These are phyloP conservation scores for Monocercomonoides exilis DNA, from an alignment of 78 protist species.

Conservation along the genomic window DNA sequence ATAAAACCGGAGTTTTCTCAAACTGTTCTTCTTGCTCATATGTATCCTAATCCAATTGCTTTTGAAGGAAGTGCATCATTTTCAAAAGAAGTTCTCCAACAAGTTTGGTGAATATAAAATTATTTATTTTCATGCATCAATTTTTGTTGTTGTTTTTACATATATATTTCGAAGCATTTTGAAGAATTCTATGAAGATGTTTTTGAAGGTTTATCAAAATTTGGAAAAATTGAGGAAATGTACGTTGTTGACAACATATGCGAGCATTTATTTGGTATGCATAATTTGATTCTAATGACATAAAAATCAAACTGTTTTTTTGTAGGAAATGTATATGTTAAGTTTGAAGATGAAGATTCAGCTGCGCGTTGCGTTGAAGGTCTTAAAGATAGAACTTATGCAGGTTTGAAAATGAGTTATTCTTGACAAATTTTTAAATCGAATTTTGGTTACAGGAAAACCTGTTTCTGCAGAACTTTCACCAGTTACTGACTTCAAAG, in stretches of 20 bases:
- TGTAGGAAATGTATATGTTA: slow-evolving; percentile 16
- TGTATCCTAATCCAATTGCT: slow-evolving; percentile 1
- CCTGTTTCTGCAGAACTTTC: slow-evolving; percentile 7
- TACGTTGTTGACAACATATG: neutral
- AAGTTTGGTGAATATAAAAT: neutral
- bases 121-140: too few relatives aligned
- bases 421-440: too few relatives aligned
- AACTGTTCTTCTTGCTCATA: slow-evolving; percentile 1
- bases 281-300: neutral
- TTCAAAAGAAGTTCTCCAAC: neutral
- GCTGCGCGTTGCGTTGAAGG: neutral
- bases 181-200: slow-evolving; percentile 23
- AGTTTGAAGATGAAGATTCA: neutral
- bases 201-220: neutral
- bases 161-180: neutral
- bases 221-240: slow-evolving; percentile 17
- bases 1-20: neutral
- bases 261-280: slow-evolving; percentile 12
- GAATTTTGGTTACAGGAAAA: neutral
- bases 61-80: neutral
- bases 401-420: too few relatives aligned
- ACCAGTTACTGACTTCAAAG: slow-evolving; percentile 13
- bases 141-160: neutral
- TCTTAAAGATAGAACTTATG: neutral
- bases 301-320: neutral